Evolutionary conservation across 1,284 basidiomycete species (phyloP).

Genomic region (Phlebopus sp.): DNA sequence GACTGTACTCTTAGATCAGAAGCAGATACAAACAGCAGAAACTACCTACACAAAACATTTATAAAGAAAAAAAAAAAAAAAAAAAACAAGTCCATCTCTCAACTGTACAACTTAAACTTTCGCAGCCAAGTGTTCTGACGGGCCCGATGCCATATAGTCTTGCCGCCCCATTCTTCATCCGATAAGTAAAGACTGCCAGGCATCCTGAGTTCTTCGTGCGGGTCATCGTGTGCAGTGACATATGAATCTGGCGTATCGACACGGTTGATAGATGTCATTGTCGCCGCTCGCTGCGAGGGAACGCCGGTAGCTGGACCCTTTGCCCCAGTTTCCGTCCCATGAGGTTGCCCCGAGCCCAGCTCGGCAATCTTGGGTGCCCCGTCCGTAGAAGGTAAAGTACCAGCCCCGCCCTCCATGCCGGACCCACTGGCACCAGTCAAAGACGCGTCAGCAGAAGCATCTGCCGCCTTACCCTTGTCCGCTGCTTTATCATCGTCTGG

Average conservation of each 20-base stretch:
- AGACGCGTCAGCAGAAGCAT: constrained; percentile 15
- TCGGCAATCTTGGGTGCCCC: neutral
- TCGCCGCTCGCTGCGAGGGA: neutral
- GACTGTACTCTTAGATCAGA: no score
- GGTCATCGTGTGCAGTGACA: constrained; percentile 24
- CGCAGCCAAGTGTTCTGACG: constrained; percentile 19
- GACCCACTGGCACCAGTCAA: constrained; percentile 18
- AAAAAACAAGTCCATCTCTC: neutral
- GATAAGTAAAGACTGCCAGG: constrained; percentile 47
- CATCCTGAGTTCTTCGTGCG: constrained; percentile 40
- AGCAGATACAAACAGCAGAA: no score
- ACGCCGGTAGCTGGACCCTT: neutral
- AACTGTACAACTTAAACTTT: constrained; percentile 26
- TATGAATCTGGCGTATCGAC: constrained; percentile 16
- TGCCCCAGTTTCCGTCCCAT: constrained; percentile 3
- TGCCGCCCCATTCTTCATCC: constrained; percentile 11
- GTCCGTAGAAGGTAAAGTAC: constrained; percentile 2
- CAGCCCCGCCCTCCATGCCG: constrained; percentile 12
- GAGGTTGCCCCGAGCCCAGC: neutral
- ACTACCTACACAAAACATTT: no score
- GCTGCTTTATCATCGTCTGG: constrained; percentile 26
- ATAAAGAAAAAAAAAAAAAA: neutral
- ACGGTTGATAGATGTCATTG: neutral
- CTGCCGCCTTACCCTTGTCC: constrained; percentile 25
- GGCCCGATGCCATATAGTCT: neutral